phyloP scores from a whole-genome alignment of 148 eudicot species.

The Rhododendron ferrugineum region DNA sequence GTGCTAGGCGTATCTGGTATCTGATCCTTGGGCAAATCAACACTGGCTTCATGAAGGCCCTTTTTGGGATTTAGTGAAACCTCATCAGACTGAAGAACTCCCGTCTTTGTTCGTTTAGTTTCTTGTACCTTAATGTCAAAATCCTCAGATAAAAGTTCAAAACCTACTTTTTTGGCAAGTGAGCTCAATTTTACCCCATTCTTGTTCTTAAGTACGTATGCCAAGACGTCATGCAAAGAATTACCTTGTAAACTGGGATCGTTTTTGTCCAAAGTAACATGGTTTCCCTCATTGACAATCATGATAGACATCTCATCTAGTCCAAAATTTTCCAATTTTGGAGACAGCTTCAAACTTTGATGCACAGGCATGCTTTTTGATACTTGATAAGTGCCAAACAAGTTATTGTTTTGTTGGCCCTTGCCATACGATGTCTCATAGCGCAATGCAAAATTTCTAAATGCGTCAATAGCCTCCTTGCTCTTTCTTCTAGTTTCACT shows the following conservation, averaged over 20 bases:
- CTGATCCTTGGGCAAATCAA: conserved; percentile 20
- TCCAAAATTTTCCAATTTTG: conserved; percentile 32
- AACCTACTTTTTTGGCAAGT: conserved; percentile 81
- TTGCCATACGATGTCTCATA: conserved; percentile 19
- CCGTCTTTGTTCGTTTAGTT: conserved; percentile 28
- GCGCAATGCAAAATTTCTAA: conserved; percentile 55
- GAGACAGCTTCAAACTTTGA: conserved; percentile 32
- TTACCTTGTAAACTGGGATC: conserved; percentile 43
- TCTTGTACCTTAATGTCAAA: conserved; percentile 48
- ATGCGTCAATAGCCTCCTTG: conserved; percentile 50
- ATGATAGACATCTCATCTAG: conserved; percentile 56
- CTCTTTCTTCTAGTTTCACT: conserved; percentile 41
- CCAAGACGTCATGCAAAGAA: conserved; percentile 69
- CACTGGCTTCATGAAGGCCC: conserved; percentile 20
- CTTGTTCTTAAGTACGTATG: conserved; percentile 45
- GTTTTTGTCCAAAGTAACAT: conserved; percentile 36
- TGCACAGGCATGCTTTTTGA: conserved; percentile 24
- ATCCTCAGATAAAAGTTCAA: conserved; percentile 84
- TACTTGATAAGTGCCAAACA: conserved; percentile 26
- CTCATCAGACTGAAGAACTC: conserved; percentile 21
- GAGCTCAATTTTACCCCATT: conserved; percentile 59
- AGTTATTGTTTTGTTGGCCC: conserved; percentile 18
- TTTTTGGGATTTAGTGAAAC: conserved; percentile 25
- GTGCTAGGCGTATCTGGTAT: conserved; percentile 11
- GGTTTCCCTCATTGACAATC: conserved; percentile 56